These are phyloP conservation scores for Dillenia suffruticosa DNA, from an alignment of 164 flowering plant species.

Conservation along the genomic window DNA sequence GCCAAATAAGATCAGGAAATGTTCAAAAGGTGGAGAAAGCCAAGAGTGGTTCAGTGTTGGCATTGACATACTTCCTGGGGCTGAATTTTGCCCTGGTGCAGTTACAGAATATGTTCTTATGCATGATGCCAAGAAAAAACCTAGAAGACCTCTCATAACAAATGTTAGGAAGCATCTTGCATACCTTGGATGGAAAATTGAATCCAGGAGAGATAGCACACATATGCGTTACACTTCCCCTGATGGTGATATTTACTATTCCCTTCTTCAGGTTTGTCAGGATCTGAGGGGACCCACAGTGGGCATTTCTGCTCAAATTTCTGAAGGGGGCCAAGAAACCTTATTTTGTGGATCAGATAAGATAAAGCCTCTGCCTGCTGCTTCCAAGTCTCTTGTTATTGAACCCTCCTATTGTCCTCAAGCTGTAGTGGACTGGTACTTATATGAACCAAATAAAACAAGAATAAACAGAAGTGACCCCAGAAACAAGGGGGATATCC, in stretches of 20 bases:
- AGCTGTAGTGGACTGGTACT: slow-evolving; percentile 36
- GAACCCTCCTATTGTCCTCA: slow-evolving; percentile 48
- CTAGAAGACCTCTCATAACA: not conserved
- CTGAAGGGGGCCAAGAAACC: slow-evolving; percentile 8
- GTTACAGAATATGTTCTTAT: slow-evolving; percentile 20
- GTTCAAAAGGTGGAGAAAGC: no score
- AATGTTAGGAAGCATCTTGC: slow-evolving; percentile 49
- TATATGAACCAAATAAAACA: not conserved
- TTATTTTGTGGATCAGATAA: slow-evolving; percentile 10
- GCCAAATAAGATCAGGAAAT: no score
- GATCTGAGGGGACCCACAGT: slow-evolving; percentile 4
- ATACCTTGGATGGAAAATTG: slow-evolving; percentile 62
- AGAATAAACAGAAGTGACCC: not conserved
- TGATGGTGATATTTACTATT: slow-evolving; percentile 24
- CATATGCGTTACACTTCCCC: slow-evolving; percentile 41
- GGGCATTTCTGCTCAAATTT: not conserved
- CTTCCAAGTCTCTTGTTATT: slow-evolving; percentile 6
- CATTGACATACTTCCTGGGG: slow-evolving; percentile 14
- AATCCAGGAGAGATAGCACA: slow-evolving; percentile 13
- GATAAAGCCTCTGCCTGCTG: not conserved
- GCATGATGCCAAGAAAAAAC: not conserved
- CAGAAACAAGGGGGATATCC: not conserved
- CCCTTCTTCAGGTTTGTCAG: slow-evolving; percentile 36
- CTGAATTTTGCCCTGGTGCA: slow-evolving; percentile 40
- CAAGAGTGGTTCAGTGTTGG: not conserved